Percentiles rank a stretch among this genome's conserved stretches.
Evolutionary conservation across 345 rosid species (phyloP).

Genomic region (Populus pruinosa): DNA sequence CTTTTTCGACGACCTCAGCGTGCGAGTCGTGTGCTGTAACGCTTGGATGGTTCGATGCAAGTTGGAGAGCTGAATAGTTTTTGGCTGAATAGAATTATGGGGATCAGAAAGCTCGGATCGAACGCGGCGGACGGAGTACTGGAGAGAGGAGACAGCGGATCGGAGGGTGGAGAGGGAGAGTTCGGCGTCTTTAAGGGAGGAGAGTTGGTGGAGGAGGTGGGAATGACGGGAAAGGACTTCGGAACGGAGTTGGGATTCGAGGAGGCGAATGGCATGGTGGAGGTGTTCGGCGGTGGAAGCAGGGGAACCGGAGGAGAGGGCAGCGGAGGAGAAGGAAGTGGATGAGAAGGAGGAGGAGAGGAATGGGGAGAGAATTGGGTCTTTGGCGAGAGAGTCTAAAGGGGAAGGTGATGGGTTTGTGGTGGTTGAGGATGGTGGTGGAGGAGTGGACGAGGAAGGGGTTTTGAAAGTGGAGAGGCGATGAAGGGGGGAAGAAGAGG

Average conservation of each 20-base stretch:
- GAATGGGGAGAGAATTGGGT: slow-evolving; percentile 73
- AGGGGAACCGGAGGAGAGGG: slow-evolving; percentile 96
- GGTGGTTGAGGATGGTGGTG: slow-evolving; percentile 25
- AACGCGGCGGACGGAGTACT: slow-evolving; percentile 70
- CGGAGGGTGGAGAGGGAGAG: slow-evolving; percentile 78
- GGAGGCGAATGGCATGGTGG: slow-evolving; percentile 88
- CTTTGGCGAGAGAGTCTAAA: slow-evolving; percentile 64
- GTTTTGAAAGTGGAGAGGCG: slow-evolving; percentile 68
- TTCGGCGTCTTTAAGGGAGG: slow-evolving; percentile 83
- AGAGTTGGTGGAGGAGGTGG: slow-evolving; percentile 78
- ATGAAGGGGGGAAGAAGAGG: slow-evolving; percentile 54
- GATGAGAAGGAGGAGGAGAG: slow-evolving; percentile 89
- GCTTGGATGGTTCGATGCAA: slow-evolving; percentile 69
- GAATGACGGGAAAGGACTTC: slow-evolving; percentile 87
- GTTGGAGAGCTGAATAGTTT: slow-evolving; percentile 65
- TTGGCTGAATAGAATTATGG: slow-evolving; percentile 56
- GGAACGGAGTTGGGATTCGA: slow-evolving; percentile 84
- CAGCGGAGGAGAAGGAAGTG: slow-evolving; percentile 85
- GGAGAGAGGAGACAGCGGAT: slow-evolving; percentile 82
- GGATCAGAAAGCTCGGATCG: slow-evolving; percentile 94
- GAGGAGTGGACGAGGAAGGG: slow-evolving; percentile 22
- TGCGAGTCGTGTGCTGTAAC: slow-evolving; percentile 77
- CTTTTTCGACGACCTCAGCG: slow-evolving; percentile 68
- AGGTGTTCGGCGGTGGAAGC: slow-evolving; percentile 98
- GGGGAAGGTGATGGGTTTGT: slow-evolving; percentile 45